A percentile compares a stretch with the other conserved stretches of the same genome.
These are phyloP conservation scores for Picea sitchensis DNA, from an alignment of 75 land plant species.

Conservation along the genomic window DNA sequence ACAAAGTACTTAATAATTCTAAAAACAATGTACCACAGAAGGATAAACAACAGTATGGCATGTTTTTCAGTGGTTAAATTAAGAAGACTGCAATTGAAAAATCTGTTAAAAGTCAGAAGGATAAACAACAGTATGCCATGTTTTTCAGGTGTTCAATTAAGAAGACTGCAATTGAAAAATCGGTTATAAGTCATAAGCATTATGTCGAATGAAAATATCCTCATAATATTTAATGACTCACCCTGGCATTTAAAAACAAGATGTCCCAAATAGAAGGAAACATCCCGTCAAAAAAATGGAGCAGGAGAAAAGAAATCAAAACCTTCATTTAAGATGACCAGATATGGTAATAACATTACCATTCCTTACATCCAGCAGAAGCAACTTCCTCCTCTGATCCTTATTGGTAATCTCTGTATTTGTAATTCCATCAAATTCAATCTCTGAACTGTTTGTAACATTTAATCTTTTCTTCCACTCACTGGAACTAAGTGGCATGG, in stretches of 20 bases:
- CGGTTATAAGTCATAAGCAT: background rate
- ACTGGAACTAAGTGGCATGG: conserved; percentile 59
- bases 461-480: conserved; percentile 68
- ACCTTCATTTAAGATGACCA: background rate
- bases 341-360: conserved; percentile 40
- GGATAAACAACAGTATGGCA: background rate
- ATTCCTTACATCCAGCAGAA: conserved; percentile 86
- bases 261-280: background rate
- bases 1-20: background rate
- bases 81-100: conserved; percentile 1
- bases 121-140: no score
- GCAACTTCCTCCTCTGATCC: conserved; percentile 13
- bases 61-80: background rate
- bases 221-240: background rate
- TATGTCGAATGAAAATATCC: background rate
- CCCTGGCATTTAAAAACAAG: background rate
- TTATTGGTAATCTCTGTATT: background rate
- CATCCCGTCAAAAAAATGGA: background rate
- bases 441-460: background rate
- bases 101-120: background rate
- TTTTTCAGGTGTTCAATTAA: background rate
- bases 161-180: background rate
- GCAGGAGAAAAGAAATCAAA: conserved; percentile 6
- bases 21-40: background rate
- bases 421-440: conserved; percentile 5